Evolutionary conservation across 2,329 filamentous ascomycete species (phyloP).

Genomic region (Fusarium nematophilum): DNA sequence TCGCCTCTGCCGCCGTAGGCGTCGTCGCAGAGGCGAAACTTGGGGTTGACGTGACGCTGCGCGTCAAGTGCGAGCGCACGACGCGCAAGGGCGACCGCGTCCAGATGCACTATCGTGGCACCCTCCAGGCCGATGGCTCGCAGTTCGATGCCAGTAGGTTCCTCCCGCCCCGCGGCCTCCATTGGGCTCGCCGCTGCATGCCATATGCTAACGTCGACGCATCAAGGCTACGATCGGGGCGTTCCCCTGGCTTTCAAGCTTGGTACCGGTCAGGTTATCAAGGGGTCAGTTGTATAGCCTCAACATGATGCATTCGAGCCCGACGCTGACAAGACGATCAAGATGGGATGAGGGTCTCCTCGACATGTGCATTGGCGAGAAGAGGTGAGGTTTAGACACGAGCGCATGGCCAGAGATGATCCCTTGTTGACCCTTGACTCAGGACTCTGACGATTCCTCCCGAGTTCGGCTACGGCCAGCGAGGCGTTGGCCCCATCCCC

Average conservation of each 20-base stretch:
- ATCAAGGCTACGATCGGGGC: slow-evolving; percentile 76
- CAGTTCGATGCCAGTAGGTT: slow-evolving; percentile 82
- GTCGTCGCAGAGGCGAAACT: slow-evolving; percentile 69
- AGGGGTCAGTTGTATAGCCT: slow-evolving; percentile 69
- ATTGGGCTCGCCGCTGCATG: slow-evolving; percentile 2
- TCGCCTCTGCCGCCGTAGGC: slow-evolving; percentile 63
- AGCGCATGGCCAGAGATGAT: neutral
- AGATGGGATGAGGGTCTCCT: slow-evolving; percentile 92
- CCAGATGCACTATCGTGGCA: slow-evolving; percentile 89
- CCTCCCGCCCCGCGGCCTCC: slow-evolving; percentile 15
- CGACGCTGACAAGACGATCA: slow-evolving; percentile 32
- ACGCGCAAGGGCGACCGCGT: slow-evolving; percentile 81
- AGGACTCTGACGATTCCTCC: slow-evolving; percentile 91
- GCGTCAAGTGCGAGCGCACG: slow-evolving; percentile 83
- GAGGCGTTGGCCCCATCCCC: slow-evolving; percentile 84
- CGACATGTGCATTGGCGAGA: slow-evolving; percentile 97
- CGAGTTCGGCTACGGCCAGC: slow-evolving; percentile 82
- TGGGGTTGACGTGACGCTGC: slow-evolving; percentile 79
- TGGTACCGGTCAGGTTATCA: slow-evolving; percentile 86
- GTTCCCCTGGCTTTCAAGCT: slow-evolving; percentile 82
- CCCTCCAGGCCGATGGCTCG: slow-evolving; percentile 76
- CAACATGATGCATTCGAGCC: slow-evolving; percentile 12
- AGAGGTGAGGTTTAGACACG: slow-evolving; percentile 61
- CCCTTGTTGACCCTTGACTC: slow-evolving; percentile 26
- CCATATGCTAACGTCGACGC: slow-evolving; percentile 22